A percentile compares a stretch with the other conserved stretches of the same genome.
These are phyloP conservation scores for Heterobasidion irregulare DNA, from an alignment of 1,284 basidiomycete species.

Conservation along the genomic window DNA sequence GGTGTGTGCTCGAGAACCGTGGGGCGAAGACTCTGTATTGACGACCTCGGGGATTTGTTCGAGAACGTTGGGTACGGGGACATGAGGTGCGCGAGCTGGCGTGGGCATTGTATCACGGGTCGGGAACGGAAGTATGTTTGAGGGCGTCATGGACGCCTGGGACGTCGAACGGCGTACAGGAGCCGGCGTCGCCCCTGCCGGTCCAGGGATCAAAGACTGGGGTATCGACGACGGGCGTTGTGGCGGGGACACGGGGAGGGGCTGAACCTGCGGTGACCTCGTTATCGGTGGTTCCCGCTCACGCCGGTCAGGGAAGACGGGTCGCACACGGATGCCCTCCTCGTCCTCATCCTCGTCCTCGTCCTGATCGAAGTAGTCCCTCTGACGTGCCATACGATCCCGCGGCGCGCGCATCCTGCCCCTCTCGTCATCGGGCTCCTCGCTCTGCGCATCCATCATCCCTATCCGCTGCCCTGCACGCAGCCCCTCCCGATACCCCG, in stretches of 20 bases:
- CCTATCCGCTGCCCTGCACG: slow-evolving; percentile 10
- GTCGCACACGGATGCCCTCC: background rate
- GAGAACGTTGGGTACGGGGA: slow-evolving; percentile 6
- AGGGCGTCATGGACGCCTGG: background rate
- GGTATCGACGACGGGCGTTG: background rate
- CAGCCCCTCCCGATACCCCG: slow-evolving; percentile 25
- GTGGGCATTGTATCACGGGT: background rate
- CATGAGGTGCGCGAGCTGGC: slow-evolving; percentile 4
- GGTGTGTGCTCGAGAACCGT: background rate
- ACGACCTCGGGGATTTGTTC: slow-evolving; percentile 11
- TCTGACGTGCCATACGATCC: background rate
- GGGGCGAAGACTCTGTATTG: slow-evolving; percentile 7
- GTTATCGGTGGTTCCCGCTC: background rate
- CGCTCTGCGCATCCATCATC: slow-evolving; percentile 4
- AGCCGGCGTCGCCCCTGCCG: background rate
- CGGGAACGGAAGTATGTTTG: slow-evolving; percentile 1
- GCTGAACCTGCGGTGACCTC: background rate
- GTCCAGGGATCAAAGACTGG: background rate
- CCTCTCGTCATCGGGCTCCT: background rate
- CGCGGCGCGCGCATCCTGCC: background rate
- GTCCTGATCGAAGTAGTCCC: background rate
- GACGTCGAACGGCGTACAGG: background rate
- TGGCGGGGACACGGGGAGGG: background rate
- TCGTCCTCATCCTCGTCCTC: background rate
- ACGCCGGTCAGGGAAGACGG: background rate